A percentile compares a stretch with the other conserved stretches of the same genome.
Evolutionary conservation across 805 yeast genomes (phyloP).

Genomic region (Myxozyma vanderwaltii): DNA sequence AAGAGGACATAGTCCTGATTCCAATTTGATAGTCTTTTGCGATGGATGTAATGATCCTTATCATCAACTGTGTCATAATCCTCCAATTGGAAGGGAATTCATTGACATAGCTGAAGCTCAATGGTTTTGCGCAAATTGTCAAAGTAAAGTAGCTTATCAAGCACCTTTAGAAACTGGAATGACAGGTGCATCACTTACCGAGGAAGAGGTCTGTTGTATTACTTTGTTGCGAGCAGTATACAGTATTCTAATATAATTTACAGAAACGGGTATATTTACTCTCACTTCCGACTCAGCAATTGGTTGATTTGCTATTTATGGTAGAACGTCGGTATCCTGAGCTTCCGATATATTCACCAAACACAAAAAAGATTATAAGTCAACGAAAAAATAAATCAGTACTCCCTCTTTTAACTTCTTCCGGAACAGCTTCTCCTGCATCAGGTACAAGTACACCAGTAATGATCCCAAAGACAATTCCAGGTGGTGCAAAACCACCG

Average conservation of each 20-base stretch:
- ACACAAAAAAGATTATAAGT: conserved; percentile 38
- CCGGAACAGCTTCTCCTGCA: conserved; percentile 38
- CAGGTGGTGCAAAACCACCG: not conserved
- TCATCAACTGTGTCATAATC: conserved; percentile 47
- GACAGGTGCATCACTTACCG: conserved; percentile 42
- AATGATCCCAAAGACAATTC: not conserved
- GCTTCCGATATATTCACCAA: conserved; percentile 46
- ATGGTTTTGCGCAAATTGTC: conserved; percentile 47
- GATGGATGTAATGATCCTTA: conserved; percentile 47
- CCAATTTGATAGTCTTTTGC: conserved; percentile 46
- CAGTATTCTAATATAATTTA: too few species aligned
- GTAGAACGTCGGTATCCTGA: conserved; percentile 45
- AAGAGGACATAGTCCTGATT: conserved; percentile 43
- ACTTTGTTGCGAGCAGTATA: not conserved
- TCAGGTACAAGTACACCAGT: conserved; percentile 28
- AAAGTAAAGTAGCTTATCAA: conserved; percentile 41
- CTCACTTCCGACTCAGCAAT: conserved; percentile 45
- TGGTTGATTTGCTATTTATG: conserved; percentile 45
- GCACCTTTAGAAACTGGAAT: conserved; percentile 45
- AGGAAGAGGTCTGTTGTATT: conserved; percentile 37
- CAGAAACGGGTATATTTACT: conserved; percentile 45
- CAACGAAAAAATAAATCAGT: conserved; percentile 12
- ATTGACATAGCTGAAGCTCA: conserved; percentile 47
- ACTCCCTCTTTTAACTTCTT: not conserved
- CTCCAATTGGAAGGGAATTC: conserved; percentile 45